Conservation (phyloP, 306 rosid genomes). For the Corylus heterophylla region DNA sequence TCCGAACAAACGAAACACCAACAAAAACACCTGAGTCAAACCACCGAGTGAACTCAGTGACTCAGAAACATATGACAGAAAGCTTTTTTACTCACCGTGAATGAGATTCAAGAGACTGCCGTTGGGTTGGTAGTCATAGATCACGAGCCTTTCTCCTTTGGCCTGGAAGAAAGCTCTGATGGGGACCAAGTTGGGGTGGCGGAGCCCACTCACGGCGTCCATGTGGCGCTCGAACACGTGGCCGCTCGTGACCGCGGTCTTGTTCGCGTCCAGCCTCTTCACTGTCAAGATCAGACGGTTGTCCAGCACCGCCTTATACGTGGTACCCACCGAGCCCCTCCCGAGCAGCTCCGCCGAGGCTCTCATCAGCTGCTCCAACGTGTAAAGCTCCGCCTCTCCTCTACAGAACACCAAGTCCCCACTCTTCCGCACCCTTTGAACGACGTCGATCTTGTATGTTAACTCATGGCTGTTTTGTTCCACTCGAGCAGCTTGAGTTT, state of each 20-base stretch:
- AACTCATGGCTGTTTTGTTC: slow-evolving; percentile 13
- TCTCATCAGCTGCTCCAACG: slow-evolving; percentile 78
- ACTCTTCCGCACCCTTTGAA: slow-evolving; percentile 40
- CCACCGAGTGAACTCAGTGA: not conserved
- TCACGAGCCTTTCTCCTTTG: slow-evolving; percentile 77
- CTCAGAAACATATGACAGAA: not conserved
- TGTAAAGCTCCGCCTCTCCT: slow-evolving; percentile 62
- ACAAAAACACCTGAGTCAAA: not conserved
- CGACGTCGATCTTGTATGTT: slow-evolving; percentile 35
- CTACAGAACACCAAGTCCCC: slow-evolving; percentile 67
- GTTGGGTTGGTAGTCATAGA: slow-evolving; percentile 81
- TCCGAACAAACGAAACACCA: not conserved
- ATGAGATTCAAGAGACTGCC: slow-evolving; percentile 87
- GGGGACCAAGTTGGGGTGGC: slow-evolving; percentile 84
- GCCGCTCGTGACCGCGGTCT: slow-evolving; percentile 48
- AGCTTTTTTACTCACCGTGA: slow-evolving; percentile 56
- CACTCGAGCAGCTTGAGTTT: not conserved
- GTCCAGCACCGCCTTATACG: slow-evolving; percentile 86
- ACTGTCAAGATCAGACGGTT: slow-evolving; percentile 64
- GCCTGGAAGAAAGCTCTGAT: slow-evolving; percentile 88
- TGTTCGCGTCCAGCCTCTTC: slow-evolving; percentile 77
- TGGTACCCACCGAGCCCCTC: slow-evolving; percentile 76
- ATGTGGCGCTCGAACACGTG: slow-evolving; percentile 65
- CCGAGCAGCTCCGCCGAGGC: slow-evolving; percentile 95
- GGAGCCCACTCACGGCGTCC: slow-evolving; percentile 63